phyloP scores from a whole-genome alignment of 75 land plant genomes.

The Cupressus sempervirens region DNA sequence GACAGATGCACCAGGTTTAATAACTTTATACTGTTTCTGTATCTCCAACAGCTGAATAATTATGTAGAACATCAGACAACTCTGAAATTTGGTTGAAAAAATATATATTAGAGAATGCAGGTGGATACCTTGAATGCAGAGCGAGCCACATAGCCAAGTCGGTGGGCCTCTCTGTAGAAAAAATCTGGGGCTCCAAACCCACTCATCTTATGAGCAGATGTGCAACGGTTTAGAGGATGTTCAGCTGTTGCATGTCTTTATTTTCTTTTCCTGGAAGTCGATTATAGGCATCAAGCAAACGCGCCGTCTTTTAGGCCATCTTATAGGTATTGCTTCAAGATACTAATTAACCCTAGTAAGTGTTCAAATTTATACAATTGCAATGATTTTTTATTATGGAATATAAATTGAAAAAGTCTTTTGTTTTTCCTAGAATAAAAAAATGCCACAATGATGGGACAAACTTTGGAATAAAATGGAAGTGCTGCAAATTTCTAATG shows the following conservation, averaged over 20 bases:
- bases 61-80: neutral
- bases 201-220: slow-evolving; percentile 27
- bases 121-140: slow-evolving; percentile 84
- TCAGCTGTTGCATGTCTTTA: neutral
- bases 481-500: too few species aligned
- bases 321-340: too few species aligned
- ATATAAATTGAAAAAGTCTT: too few species aligned
- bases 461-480: too few species aligned
- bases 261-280: too few species aligned
- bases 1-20: slow-evolving; percentile 75
- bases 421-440: too few species aligned
- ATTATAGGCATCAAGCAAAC: too few species aligned
- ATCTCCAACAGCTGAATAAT: slow-evolving; percentile 69
- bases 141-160: slow-evolving; percentile 86
- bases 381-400: too few species aligned
- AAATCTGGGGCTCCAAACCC: slow-evolving; percentile 70
- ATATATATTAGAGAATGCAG: neutral
- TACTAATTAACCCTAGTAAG: too few species aligned
- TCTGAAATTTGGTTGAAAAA: neutral
- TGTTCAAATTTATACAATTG: too few species aligned
- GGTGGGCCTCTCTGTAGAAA: slow-evolving; percentile 87
- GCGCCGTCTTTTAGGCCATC: too few species aligned
- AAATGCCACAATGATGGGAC: too few species aligned
- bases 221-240: neutral
- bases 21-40: slow-evolving; percentile 73